phyloP scores from a whole-genome alignment of 192 early-diverging fungal species.

The Coemansia sp. region DNA sequence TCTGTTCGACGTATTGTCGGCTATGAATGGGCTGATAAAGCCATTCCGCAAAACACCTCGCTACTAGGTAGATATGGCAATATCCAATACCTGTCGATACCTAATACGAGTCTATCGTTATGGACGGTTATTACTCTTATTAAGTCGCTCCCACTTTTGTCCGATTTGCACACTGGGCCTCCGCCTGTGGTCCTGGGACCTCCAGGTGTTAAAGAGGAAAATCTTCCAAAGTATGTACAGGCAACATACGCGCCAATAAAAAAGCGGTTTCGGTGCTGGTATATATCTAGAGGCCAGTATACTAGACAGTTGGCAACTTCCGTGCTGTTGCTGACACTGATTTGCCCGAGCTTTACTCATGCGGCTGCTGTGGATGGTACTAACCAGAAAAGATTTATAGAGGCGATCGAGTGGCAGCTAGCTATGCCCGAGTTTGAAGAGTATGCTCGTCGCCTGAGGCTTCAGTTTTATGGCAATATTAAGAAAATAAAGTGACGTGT shows the following conservation, averaged over 20 bases:
- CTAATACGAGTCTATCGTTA: background rate
- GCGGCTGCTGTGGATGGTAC: background rate
- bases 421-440: background rate
- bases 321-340: no score
- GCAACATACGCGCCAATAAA: background rate
- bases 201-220: background rate
- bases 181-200: background rate
- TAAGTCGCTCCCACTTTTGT: background rate
- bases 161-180: background rate
- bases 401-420: background rate
- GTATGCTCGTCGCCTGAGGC: background rate
- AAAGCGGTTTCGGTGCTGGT: no score
- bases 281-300: no score
- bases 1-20: background rate
- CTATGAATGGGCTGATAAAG: no score
- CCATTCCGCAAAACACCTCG: no score
- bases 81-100: background rate
- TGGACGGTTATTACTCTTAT: background rate
- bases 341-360: background rate
- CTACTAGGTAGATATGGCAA: background rate
- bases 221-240: background rate
- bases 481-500: no score
- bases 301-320: no score
- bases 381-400: background rate
- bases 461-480: background rate